phyloP scores from a whole-genome alignment of 2,329 filamentous ascomycete species.

The Colletotrichum phormii region DNA sequence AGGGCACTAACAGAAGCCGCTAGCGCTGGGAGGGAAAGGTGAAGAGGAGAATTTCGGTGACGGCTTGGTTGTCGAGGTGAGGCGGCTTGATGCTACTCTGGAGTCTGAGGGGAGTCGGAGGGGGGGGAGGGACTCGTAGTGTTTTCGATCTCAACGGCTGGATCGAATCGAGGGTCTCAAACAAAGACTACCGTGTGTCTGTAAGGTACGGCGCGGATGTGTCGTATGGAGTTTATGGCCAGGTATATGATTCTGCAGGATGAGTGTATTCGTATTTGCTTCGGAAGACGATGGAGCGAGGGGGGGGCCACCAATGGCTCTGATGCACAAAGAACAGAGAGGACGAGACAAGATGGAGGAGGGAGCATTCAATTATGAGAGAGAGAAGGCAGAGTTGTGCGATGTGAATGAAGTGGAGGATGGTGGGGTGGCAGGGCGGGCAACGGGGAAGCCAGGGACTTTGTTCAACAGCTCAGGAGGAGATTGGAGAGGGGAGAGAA shows the following conservation, averaged over 20 bases:
- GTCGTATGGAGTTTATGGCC: background rate
- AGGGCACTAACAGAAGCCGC: conserved; percentile 26
- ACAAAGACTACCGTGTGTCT: background rate
- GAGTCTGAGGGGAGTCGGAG: background rate
- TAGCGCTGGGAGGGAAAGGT: conserved; percentile 24
- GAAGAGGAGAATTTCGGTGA: background rate
- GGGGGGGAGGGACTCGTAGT: background rate
- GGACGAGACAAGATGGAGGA: background rate
- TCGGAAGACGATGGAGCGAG: background rate
- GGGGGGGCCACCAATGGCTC: background rate
- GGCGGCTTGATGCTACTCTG: conserved; percentile 1
- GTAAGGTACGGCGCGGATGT: background rate
- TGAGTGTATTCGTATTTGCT: background rate
- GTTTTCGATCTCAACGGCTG: background rate
- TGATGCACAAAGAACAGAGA: background rate
- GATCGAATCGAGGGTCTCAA: background rate
- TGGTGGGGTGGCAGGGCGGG: conserved; percentile 10
- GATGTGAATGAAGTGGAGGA: background rate
- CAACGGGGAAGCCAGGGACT: background rate
- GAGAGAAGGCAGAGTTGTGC: conserved; percentile 17
- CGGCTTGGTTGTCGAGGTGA: conserved; percentile 1
- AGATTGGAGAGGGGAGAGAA: background rate
- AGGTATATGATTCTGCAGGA: background rate
- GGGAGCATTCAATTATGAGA: conserved; percentile 8
- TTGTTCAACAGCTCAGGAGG: background rate